Percentiles rank a stretch among this genome's conserved stretches.
Conservation (phyloP, 805 yeast genomes). For the Lachancea dasiensis region DNA sequence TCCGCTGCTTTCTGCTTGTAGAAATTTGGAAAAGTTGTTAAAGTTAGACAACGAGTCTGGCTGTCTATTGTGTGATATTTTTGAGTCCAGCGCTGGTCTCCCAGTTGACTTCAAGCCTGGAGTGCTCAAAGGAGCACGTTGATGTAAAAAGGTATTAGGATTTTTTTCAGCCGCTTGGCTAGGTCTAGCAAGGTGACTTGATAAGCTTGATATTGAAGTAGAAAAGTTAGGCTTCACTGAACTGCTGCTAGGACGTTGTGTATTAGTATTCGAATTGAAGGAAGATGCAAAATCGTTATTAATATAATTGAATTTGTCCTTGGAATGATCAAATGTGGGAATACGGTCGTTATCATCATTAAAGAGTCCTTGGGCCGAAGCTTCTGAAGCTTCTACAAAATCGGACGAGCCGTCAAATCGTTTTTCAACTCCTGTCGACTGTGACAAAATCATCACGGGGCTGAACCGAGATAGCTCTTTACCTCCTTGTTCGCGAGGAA, state of each 20-base stretch:
- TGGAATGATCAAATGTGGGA: slow-evolving; percentile 4
- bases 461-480: slow-evolving; percentile 28
- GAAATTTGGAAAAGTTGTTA: slow-evolving; percentile 36
- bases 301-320: slow-evolving; percentile 16
- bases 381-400: slow-evolving; percentile 2
- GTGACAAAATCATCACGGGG: slow-evolving; percentile 44
- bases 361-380: neutral
- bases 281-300: slow-evolving; percentile 15
- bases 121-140: neutral
- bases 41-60: slow-evolving; percentile 8
- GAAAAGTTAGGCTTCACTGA: slow-evolving; percentile 21
- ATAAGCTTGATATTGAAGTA: slow-evolving; percentile 29
- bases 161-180: slow-evolving; percentile 10
- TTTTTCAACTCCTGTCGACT: slow-evolving; percentile 47
- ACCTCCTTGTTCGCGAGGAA: no score
- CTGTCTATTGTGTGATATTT: neutral
- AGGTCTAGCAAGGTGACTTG: slow-evolving; percentile 27
- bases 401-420: slow-evolving; percentile 29
- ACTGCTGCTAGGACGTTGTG: slow-evolving; percentile 10
- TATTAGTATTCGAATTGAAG: neutral
- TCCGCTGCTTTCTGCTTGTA: slow-evolving; percentile 33
- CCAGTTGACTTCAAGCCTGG: neutral
- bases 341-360: neutral
- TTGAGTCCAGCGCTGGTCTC: neutral
- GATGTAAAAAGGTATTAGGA: neutral